These are phyloP conservation scores for Podospora pseudopauciseta DNA, from an alignment of 495 filamentous ascomycete genomes.

Conservation along the genomic window DNA sequence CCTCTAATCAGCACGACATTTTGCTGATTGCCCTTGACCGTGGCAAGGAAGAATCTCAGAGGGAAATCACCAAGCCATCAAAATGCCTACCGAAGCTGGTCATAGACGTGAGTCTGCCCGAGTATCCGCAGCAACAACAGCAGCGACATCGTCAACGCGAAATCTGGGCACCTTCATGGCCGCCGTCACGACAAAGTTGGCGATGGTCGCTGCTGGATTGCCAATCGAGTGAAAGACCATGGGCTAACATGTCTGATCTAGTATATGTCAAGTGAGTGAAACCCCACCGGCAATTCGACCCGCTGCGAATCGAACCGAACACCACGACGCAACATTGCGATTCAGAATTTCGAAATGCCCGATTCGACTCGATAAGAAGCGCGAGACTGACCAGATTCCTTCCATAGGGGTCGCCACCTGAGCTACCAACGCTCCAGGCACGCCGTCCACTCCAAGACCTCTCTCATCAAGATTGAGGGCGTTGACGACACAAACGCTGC, in stretches of 20 bases:
- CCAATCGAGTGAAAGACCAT: constrained; percentile 8
- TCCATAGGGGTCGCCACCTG: constrained; percentile 77
- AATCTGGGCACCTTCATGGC: background rate
- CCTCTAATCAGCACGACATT: constrained; percentile 37
- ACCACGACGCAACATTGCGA: constrained; percentile 12
- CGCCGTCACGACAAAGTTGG: constrained; percentile 1
- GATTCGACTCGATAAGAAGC: constrained; percentile 10
- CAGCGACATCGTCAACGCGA: constrained; percentile 11
- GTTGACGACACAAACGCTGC: constrained; percentile 84
- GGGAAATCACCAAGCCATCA: constrained; percentile 47
- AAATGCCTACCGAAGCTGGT: constrained; percentile 79
- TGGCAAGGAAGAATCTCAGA: constrained; percentile 35
- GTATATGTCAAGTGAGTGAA: constrained; percentile 90
- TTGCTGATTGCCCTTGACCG: constrained; percentile 34
- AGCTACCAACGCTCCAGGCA: constrained; percentile 89
- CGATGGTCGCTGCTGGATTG: constrained; percentile 12
- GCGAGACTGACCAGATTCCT: constrained; percentile 31
- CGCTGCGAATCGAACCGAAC: background rate
- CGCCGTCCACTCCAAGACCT: constrained; percentile 77
- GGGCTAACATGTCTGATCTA: constrained; percentile 43
- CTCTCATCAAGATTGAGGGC: constrained; percentile 94
- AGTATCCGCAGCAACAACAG: background rate
- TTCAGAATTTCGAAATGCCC: background rate
- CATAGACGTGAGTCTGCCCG: constrained; percentile 68
- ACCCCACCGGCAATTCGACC: constrained; percentile 23